phyloP scores from a whole-genome alignment of 148 eudicot genomes.

The Chenopodium suecicum region DNA sequence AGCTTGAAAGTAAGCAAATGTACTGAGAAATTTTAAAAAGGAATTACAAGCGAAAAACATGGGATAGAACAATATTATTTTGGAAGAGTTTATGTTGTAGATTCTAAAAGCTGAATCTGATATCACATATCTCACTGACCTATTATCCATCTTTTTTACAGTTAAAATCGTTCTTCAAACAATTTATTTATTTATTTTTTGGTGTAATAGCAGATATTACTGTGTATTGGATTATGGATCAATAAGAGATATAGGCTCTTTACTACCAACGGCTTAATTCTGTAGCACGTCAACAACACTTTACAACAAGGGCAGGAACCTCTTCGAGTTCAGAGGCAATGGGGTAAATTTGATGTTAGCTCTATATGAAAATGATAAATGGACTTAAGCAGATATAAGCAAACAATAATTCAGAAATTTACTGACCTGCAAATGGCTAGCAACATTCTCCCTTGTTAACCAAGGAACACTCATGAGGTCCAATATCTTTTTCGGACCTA shows the following conservation, averaged over 20 bases:
- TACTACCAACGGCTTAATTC: background rate
- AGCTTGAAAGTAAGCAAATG: background rate
- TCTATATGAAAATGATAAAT: slow-evolving; percentile 4
- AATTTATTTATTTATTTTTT: background rate
- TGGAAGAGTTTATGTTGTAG: background rate
- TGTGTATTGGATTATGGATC: background rate
- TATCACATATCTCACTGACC: background rate
- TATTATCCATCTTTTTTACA: background rate
- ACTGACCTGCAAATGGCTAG: slow-evolving; percentile 96
- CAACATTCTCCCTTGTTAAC: slow-evolving; percentile 95
- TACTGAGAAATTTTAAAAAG: background rate
- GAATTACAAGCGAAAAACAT: background rate
- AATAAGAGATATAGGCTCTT: background rate
- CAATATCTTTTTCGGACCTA: slow-evolving; percentile 91
- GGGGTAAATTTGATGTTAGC: background rate
- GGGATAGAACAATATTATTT: background rate
- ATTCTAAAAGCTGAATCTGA: background rate
- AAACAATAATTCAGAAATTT: slow-evolving; percentile 5
- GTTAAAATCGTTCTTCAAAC: background rate
- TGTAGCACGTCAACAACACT: background rate
- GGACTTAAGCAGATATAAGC: background rate
- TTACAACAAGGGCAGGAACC: background rate
- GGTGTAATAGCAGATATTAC: background rate
- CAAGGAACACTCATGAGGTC: slow-evolving; percentile 89
- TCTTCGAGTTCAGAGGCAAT: background rate